A percentile compares a stretch with the other conserved stretches of the same genome.
phyloP scores from a whole-genome alignment of 768 basidiomycete genomes.

The Tylopilus subfusipes region DNA sequence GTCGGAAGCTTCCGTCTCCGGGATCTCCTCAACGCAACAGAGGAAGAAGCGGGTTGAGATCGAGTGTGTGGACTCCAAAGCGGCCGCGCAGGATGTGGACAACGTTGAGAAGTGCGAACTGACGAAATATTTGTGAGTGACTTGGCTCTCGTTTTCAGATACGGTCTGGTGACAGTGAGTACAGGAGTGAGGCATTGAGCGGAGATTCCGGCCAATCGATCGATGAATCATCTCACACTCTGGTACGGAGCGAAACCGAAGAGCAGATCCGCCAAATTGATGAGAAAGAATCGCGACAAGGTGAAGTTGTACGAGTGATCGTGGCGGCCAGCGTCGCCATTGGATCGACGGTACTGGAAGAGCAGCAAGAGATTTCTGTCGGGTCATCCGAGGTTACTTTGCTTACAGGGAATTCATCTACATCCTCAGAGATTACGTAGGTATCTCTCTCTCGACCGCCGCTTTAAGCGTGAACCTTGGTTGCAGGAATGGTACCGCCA shows the following conservation, averaged over 20 bases:
- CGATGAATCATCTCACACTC: background rate
- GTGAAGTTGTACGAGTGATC: background rate
- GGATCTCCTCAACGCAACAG: background rate
- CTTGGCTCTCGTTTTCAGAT: background rate
- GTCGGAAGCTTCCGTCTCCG: background rate
- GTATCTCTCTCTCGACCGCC: background rate
- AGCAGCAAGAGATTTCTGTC: background rate
- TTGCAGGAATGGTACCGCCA: background rate
- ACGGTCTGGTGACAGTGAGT: background rate
- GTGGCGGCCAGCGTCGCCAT: background rate
- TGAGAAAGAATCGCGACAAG: background rate
- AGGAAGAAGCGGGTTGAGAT: background rate
- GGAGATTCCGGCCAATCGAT: background rate
- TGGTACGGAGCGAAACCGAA: background rate
- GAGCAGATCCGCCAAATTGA: background rate
- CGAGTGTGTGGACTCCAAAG: background rate
- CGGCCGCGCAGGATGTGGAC: background rate
- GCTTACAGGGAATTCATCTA: background rate
- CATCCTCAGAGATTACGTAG: background rate
- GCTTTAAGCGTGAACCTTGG: background rate
- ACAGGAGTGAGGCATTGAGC: background rate
- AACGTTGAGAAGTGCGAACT: background rate
- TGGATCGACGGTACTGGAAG: background rate
- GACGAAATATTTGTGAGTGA: slow-evolving; percentile 2
- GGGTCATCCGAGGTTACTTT: background rate